Evolutionary conservation across 1,284 basidiomycete genomes (phyloP), one percentile per base, ranked within the genome.

Genomic region (Puccinia sorghi): DNA sequence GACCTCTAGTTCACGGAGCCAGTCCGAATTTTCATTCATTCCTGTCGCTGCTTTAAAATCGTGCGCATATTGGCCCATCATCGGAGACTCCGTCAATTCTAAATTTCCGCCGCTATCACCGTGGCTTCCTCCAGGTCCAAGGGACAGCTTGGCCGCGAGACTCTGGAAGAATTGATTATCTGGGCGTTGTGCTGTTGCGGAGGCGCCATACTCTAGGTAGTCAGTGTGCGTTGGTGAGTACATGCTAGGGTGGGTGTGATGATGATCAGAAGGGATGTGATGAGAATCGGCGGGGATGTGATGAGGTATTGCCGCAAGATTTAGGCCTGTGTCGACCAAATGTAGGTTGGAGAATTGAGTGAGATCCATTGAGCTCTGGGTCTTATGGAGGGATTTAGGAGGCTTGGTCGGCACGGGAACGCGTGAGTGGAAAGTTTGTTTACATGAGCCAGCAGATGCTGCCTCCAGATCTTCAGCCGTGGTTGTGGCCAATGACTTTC

Each of bases 361-460:
- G 25, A 78, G 27, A 50, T 78, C 76, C 76, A 78, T 78, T 9
- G 76, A 78, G 43, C 76, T 78, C 43, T 78, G 76, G 20, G 76
- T 54, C 54, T 67, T 70, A 46, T 78, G 76, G 8, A 78, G 27
- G 39, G 73, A 56, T 75, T 54, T 75, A 1, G 56, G 57, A 54
- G 72, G 32, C 37, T 73, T 59, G 5, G 52, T 22, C 15, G 52
- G 41, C 25, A 39, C 22, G 12, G 57, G 20, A 8, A 50, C 25
- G 27, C 46, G 56, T 43, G 74, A 41, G 1, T 41, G 64, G 48
- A 69, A 69, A 15, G 43, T 11, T 17, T 43, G 57, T 37, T 48
- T 39, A 9, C 41, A 46, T 39, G 76, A 71, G 41, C 41, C 13
- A 27, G 1, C 27, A n/a, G 56, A 61, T 12, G 56, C 5, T 22